A percentile compares a stretch with the other conserved stretches of the same genome.
Evolutionary conservation across 1,284 basidiomycete species (phyloP).

Genomic region (Leucoagaricus sp.): DNA sequence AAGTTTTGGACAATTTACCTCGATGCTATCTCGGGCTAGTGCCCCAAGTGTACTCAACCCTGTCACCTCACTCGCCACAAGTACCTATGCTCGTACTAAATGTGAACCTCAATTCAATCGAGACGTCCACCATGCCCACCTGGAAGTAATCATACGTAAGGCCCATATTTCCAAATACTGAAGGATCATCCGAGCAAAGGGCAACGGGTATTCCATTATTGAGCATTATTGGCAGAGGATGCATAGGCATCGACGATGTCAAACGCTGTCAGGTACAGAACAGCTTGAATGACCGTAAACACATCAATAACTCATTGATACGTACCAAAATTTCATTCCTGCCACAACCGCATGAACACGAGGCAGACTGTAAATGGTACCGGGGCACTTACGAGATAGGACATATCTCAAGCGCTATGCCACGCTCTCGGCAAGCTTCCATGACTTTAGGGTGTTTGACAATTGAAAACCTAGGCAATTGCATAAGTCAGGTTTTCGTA

Average conservation of each 20-base stretch:
- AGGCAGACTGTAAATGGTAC: background rate
- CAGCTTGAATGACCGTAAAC: background rate
- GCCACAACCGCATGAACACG: background rate
- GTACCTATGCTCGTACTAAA: constrained; percentile 44
- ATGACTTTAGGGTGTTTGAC: constrained; percentile 74
- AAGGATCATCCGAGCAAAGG: constrained; percentile 73
- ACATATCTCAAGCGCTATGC: constrained; percentile 71
- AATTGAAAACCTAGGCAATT: constrained; percentile 57
- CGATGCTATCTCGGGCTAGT: constrained; percentile 64
- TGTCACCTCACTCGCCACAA: constrained; percentile 65
- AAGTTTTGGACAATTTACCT: constrained; percentile 38
- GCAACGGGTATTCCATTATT: constrained; percentile 72
- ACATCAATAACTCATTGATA: background rate
- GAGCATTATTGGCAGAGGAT: constrained; percentile 65
- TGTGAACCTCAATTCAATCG: constrained; percentile 4
- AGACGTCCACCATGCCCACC: constrained; percentile 30
- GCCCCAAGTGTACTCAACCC: constrained; percentile 60
- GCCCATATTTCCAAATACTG: constrained; percentile 77
- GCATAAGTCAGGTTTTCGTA: constrained; percentile 1
- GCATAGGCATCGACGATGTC: constrained; percentile 75
- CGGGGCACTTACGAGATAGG: constrained; percentile 61
- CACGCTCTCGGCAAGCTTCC: constrained; percentile 60
- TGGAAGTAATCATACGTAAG: constrained; percentile 75
- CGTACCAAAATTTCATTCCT: constrained; percentile 71
- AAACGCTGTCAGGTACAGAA: constrained; percentile 45